Evolutionary conservation across 352 stramenopile genomes (phyloP).

Genomic region (Thraustotheca clavata): DNA sequence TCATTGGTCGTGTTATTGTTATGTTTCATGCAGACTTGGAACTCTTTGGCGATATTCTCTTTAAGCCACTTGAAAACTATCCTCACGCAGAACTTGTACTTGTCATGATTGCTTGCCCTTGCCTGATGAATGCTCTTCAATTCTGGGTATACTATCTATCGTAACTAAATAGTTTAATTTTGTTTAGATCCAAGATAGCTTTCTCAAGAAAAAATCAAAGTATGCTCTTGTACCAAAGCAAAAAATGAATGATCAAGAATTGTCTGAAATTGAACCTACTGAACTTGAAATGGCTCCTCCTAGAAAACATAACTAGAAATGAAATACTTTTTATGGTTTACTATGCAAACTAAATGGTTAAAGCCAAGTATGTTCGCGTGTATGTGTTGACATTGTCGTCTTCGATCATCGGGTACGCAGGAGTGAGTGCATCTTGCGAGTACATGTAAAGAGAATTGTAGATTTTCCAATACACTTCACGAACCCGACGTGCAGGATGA

Average conservation of each 20-base stretch:
- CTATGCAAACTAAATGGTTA: constrained; percentile 54
- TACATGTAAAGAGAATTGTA: constrained; percentile 99
- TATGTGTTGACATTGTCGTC: constrained; percentile 95
- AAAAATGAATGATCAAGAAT: too few species aligned
- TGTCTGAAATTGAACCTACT: too few species aligned
- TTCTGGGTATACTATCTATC: constrained; percentile 43
- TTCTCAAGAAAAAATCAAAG: constrained; percentile 63
- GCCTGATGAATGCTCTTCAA: constrained; percentile 84
- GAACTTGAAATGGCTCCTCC: too few species aligned
- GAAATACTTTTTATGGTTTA: too few species aligned
- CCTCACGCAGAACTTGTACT: constrained; percentile 61
- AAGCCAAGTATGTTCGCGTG: constrained; percentile 91
- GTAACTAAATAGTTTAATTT: neutral
- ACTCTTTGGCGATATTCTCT: constrained; percentile 51
- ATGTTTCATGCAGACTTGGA: constrained; percentile 48
- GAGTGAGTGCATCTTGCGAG: constrained; percentile 93
- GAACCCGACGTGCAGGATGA: constrained; percentile 96
- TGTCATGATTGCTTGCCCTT: constrained; percentile 85
- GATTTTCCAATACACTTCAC: constrained; percentile 99
- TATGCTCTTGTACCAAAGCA: constrained; percentile 11
- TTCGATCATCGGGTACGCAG: constrained; percentile 93
- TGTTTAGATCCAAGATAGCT: constrained; percentile 66
- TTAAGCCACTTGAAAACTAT: constrained; percentile 51
- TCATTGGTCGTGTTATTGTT: constrained; percentile 53
- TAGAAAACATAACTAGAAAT: too few species aligned